Conservation (phyloP, 2,329 filamentous ascomycete genomes). For the Trichoderma cornu-damae region DNA sequence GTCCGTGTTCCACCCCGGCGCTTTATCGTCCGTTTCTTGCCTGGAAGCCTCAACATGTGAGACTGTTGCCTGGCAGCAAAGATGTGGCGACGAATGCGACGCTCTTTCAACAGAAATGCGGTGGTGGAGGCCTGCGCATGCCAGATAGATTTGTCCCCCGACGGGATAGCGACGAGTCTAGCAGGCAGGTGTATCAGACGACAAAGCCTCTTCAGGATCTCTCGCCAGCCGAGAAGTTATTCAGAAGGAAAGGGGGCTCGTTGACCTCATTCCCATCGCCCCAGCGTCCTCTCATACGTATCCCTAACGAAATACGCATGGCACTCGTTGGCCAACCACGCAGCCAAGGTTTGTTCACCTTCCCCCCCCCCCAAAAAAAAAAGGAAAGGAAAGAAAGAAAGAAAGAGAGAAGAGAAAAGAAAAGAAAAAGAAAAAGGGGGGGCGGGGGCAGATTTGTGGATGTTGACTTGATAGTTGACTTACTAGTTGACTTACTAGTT, state of each 20-base stretch:
- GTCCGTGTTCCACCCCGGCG: not conserved
- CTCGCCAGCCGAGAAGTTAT: conserved; percentile 40
- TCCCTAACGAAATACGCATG: not conserved
- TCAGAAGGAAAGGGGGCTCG: conserved; percentile 39
- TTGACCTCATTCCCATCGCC: conserved; percentile 40
- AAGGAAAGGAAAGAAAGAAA: too few relatives aligned
- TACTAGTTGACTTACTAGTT: not conserved
- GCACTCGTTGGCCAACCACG: conserved; percentile 1
- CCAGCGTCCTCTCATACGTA: conserved; percentile 20
- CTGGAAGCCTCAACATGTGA: conserved; percentile 14
- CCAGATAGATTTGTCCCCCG: conserved; percentile 50
- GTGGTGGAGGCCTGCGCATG: conserved; percentile 19
- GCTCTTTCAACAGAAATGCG: not conserved
- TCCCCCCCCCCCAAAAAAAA: too few relatives aligned
- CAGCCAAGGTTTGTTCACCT: conserved; percentile 3
- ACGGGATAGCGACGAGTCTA: conserved; percentile 33
- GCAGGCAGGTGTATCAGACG: conserved; percentile 43
- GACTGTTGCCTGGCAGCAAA: not conserved
- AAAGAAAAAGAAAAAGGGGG: not conserved
- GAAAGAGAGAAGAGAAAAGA: too few relatives aligned
- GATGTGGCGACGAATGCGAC: not conserved
- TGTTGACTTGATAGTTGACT: not conserved
- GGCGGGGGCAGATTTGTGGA: not conserved
- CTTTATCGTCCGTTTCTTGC: not conserved
- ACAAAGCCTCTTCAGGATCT: conserved; percentile 41